Evolutionary conservation across 257 asterid species (phyloP).

Genomic region (Petrea volubilis): DNA sequence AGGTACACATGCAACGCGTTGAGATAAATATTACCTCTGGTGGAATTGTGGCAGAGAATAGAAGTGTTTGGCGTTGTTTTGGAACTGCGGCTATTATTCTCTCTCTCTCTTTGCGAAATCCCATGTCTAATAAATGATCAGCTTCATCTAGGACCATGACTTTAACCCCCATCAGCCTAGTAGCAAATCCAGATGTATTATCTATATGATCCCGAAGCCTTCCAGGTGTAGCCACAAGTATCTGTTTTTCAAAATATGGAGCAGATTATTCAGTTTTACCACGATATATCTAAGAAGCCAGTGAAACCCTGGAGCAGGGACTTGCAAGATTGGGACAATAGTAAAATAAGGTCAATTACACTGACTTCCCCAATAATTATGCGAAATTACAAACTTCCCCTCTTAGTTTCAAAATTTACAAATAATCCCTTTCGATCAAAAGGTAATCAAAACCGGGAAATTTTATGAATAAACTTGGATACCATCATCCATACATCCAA

Average conservation of each 20-base stretch:
- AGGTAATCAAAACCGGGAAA: too few species aligned
- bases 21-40: constrained; percentile 58
- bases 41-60: constrained; percentile 95
- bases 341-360: too few species aligned
- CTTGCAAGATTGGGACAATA: not conserved
- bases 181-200: constrained; percentile 95
- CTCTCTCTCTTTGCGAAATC: constrained; percentile 95
- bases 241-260: constrained; percentile 45
- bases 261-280: not conserved
- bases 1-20: constrained; percentile 2
- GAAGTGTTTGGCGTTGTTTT: constrained; percentile 94
- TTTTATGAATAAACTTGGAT: too few species aligned
- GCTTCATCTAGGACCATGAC: constrained; percentile 97
- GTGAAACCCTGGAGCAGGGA: not conserved
- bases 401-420: too few species aligned
- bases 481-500: too few species aligned
- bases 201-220: constrained; percentile 92
- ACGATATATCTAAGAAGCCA: not conserved
- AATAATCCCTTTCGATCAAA: too few species aligned
- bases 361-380: constrained; percentile 14
- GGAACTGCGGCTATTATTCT: constrained; percentile 87
- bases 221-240: constrained; percentile 99
- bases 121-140: constrained; percentile 96
- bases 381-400: too few species aligned
- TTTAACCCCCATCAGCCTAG: constrained; percentile 90